These are phyloP conservation scores for Larix sibirica DNA, from an alignment of 83 land plant genomes.

Conservation along the genomic window DNA sequence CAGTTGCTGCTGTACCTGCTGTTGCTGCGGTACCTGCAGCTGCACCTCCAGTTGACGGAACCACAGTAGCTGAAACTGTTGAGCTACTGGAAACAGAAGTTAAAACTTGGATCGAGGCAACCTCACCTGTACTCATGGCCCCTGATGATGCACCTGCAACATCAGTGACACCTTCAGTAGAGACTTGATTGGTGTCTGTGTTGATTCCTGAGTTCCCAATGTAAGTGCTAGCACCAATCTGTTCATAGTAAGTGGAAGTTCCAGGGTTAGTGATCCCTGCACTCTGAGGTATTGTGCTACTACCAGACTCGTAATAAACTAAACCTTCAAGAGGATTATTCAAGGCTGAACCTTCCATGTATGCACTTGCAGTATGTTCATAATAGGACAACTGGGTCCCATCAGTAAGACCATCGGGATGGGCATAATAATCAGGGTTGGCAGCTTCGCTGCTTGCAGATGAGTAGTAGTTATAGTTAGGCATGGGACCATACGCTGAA, in stretches of 20 bases:
- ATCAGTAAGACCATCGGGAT: slow-evolving; percentile 30
- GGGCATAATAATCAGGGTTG: slow-evolving; percentile 27
- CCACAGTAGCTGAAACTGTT: slow-evolving; percentile 15
- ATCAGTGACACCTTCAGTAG: slow-evolving; percentile 12
- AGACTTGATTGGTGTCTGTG: neutral
- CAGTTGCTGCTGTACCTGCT: slow-evolving; percentile 9
- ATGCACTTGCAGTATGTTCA: slow-evolving; percentile 15
- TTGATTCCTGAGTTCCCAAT: neutral
- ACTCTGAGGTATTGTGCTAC: slow-evolving; percentile 15
- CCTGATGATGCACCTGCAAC: neutral
- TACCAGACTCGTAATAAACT: slow-evolving; percentile 28
- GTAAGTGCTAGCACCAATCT: slow-evolving; percentile 9
- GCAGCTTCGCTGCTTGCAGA: slow-evolving; percentile 26
- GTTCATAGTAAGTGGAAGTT: slow-evolving; percentile 19
- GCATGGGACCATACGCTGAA: slow-evolving; percentile 25
- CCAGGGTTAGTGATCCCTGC: slow-evolving; percentile 17
- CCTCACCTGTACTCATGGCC: neutral
- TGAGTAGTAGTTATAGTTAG: slow-evolving; percentile 34
- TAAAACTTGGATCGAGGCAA: neutral
- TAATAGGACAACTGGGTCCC: slow-evolving; percentile 35
- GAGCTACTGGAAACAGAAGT: slow-evolving; percentile 5
- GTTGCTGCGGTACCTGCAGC: slow-evolving; percentile 13
- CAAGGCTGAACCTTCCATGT: slow-evolving; percentile 6
- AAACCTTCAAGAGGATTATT: slow-evolving; percentile 32
- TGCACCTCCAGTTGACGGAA: neutral